Evolutionary conservation across 2,329 filamentous ascomycete genomes (phyloP), one percentile per base, ranked within the genome.

Genomic region (Pseudocercospora eumusae): DNA sequence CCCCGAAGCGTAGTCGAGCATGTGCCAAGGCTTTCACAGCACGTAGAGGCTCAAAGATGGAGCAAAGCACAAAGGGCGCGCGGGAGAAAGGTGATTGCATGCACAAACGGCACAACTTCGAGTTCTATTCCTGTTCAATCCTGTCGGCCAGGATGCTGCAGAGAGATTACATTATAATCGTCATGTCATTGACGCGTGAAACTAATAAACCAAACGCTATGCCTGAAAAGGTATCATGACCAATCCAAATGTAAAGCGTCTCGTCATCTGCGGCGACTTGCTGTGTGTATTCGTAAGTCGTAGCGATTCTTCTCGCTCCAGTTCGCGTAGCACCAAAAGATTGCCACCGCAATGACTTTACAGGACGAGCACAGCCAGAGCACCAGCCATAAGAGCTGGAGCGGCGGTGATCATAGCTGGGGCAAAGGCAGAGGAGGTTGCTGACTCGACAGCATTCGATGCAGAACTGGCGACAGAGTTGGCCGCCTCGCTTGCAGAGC

Each of bases 311-410:
- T 47, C 3, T 57, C 52, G 57, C 36, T 28, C 23, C 50, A 18
- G 21, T 56, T 54, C 28, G 36, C 47, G n/a, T 45, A 15, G 36
- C 42, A 47, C 36, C 36, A 13, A 55, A 33, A 36, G 21, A 47
- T 28, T 44, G n/a, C 21, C 42, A 42, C 9, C 18, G 33, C 36
- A 31, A 45, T 25, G 20, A n/a, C 13, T 45, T 69, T 73, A 73
- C 31, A 75, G 66, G 42, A 71, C 70, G 58, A 78, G 82, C 2
- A 82, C 83, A 15, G 80, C 82, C 3, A 76, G 58, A 40, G 70
- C 72, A 57, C 69, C 74, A 61, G 71, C 74, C 58, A 75, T 63
- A 60, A 76, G 62, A 49, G 56, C 62, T 47, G 74, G 73, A 8
- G 69, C 73, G 33, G 73, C 73, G 18, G 73, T 76, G 63, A 69